Evolutionary conservation across 495 filamentous ascomycete species (phyloP), one percentile per base, ranked within the genome.

Genomic region (Entonaema liquescens): DNA sequence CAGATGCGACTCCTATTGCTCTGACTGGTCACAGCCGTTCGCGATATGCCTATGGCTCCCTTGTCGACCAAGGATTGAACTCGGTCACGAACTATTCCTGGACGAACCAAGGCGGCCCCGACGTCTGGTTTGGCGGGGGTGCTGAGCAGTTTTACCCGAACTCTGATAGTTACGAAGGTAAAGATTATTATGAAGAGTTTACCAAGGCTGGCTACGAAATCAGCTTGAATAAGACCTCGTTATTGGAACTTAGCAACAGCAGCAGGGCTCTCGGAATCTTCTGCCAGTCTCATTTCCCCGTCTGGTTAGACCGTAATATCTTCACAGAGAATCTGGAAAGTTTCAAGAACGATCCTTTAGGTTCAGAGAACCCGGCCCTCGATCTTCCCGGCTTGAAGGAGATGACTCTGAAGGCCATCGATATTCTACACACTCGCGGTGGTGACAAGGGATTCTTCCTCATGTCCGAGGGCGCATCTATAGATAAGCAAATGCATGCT

Each of bases 391-490:
- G 91, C 3, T 84, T 92, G 17, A 91, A 90, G 76, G 89, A 93
- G n/a, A 93, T 93, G 91, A 92, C 91, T 0, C 80, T 92, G 40
- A 93, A 93, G 79, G 89, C 91, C 0, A 84, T 93, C 58, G 91
- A 93, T 55, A 86, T 93, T 25, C 83, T 93, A 28, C 77, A 89
- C 70, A 77, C 79, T 13, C 89, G 91, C 17, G 83, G 85, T 59
- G 80, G 80, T n/a, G 81, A 88, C 49, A 83, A 91, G 35, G 90
- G 91, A 5, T 93, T 87, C 82, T 91, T 92, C 83, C 80, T 93
- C 70, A 93, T 93, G 90, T 84, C 85, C 3, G 91, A 93, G 79
- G 91, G 88, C 8, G 90, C 90, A 9, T 90, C 87, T 17, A 90
- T 93, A 75, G 90, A 93, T 81, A 93, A 93, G 83, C 86, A 90